Conservation (phyloP, 441 rosid genomes). For the Euphorbia schlechtendalii region DNA sequence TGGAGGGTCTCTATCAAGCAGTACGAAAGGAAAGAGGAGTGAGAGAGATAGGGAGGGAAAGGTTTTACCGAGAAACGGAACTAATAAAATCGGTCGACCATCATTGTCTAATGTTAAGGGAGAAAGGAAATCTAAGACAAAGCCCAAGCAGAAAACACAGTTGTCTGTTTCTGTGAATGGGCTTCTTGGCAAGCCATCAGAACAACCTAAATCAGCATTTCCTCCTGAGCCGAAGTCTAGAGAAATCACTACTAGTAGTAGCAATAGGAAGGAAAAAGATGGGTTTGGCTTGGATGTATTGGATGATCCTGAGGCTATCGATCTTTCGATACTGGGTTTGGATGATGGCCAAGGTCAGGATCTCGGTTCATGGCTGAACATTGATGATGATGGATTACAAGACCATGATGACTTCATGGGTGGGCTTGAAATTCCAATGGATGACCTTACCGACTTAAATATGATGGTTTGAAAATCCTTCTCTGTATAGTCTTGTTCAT, state of each 20-base stretch:
- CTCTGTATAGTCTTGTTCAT: conserved; percentile 79
- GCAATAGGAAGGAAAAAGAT: conserved; percentile 43
- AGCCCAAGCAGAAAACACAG: conserved; percentile 89
- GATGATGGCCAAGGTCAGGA: conserved; percentile 80
- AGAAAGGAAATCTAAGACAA: conserved; percentile 75
- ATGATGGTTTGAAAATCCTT: conserved; percentile 88
- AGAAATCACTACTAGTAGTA: conserved; percentile 29
- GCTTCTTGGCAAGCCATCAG: conserved; percentile 52
- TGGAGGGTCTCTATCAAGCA: conserved; percentile 61
- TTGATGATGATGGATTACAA: conserved; percentile 88
- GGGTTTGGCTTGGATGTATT: conserved; percentile 55
- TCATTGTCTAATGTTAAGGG: conserved; percentile 67
- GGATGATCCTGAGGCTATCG: conserved; percentile 68
- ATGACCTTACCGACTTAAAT: conserved; percentile 91
- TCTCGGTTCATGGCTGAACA: conserved; percentile 88
- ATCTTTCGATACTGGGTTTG: conserved; percentile 65
- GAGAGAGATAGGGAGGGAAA: conserved; percentile 97
- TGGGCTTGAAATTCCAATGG: conserved; percentile 99
- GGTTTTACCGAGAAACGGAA: conserved; percentile 59
- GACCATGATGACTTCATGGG: conserved; percentile 87
- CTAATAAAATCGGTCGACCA: conserved; percentile 76
- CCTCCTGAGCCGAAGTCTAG: conserved; percentile 42
- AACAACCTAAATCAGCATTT: conserved; percentile 45
- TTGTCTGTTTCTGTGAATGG: conserved; percentile 72
- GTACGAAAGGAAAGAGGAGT: conserved; percentile 89